A percentile compares a stretch with the other conserved stretches of the same genome.
Evolutionary conservation across 2,329 filamentous ascomycete genomes (phyloP).

Genomic region (Exophiala dermatitidis): DNA sequence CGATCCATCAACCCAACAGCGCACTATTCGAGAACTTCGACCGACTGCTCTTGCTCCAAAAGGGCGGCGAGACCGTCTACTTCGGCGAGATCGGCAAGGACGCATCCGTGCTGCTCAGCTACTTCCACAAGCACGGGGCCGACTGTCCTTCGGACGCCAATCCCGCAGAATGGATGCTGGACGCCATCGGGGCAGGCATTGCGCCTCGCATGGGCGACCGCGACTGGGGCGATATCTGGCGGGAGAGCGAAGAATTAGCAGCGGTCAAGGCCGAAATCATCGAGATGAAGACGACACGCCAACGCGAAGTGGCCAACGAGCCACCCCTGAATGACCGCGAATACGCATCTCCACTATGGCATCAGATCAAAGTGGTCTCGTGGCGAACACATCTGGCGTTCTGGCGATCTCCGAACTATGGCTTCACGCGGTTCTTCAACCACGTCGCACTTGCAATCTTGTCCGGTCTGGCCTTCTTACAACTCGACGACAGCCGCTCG

Average conservation of each 20-base stretch:
- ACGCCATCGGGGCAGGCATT: slow-evolving; percentile 67
- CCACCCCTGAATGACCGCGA: slow-evolving; percentile 56
- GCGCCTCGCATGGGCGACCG: slow-evolving; percentile 62
- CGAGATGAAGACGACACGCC: slow-evolving; percentile 57
- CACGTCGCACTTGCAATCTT: slow-evolving; percentile 71
- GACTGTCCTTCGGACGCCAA: slow-evolving; percentile 48
- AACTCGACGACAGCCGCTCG: slow-evolving; percentile 66
- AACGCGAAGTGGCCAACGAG: slow-evolving; percentile 40
- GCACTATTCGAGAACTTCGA: slow-evolving; percentile 85
- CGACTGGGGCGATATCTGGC: slow-evolving; percentile 78
- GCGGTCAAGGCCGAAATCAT: slow-evolving; percentile 59
- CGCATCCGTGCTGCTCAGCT: slow-evolving; percentile 60
- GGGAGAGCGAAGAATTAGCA: slow-evolving; percentile 62
- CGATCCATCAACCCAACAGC: slow-evolving; percentile 84
- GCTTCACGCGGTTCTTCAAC: slow-evolving; percentile 80
- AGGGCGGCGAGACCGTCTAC: slow-evolving; percentile 74
- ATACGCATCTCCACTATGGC: slow-evolving; percentile 70
- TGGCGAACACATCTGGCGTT: slow-evolving; percentile 67
- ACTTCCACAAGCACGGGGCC: slow-evolving; percentile 49
- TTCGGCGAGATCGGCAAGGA: slow-evolving; percentile 78
- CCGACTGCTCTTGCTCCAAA: slow-evolving; percentile 67
- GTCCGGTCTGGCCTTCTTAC: slow-evolving; percentile 70
- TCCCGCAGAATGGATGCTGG: slow-evolving; percentile 45
- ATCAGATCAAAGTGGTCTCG: slow-evolving; percentile 71
- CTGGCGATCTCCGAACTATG: slow-evolving; percentile 83